Conservation (phyloP, 2,329 filamentous ascomycete genomes). For the Aschersonia sp. region DNA sequence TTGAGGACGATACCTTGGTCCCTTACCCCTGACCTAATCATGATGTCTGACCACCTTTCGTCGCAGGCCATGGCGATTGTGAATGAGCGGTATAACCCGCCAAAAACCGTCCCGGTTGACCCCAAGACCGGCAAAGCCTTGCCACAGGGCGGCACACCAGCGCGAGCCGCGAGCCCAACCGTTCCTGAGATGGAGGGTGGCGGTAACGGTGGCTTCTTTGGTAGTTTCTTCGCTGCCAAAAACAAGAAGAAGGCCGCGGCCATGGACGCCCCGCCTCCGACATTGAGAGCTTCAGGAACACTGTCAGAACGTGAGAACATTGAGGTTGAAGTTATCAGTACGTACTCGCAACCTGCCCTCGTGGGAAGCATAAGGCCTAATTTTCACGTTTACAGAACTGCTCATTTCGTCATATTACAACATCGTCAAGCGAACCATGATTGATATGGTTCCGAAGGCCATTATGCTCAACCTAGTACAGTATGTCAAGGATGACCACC, state of each 20-base stretch:
- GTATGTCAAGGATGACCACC: constrained; percentile 38
- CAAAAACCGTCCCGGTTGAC: constrained; percentile 86
- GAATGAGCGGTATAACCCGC: constrained; percentile 72
- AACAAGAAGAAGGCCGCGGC: constrained; percentile 99
- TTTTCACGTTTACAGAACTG: constrained; percentile 45
- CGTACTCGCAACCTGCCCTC: constrained; percentile 19
- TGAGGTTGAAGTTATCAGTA: constrained; percentile 97
- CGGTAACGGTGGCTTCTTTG: constrained; percentile 74
- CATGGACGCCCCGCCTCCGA: constrained; percentile 90
- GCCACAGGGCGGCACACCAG: constrained; percentile 48
- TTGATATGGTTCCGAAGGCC: constrained; percentile 98
- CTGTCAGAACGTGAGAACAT: constrained; percentile 88
- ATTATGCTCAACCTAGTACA: constrained; percentile 96
- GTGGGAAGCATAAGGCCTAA: background rate
- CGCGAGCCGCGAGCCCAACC: constrained; percentile 62
- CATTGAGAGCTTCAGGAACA: constrained; percentile 84
- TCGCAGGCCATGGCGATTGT: constrained; percentile 84
- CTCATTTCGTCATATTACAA: constrained; percentile 96
- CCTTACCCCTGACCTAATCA: too few relatives aligned
- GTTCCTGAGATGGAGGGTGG: constrained; percentile 34
- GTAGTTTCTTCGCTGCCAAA: constrained; percentile 96
- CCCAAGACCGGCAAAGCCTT: constrained; percentile 97
- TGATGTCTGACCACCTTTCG: background rate
- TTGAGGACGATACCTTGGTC: constrained; percentile 4
- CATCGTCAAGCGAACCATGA: constrained; percentile 96